Evolutionary conservation across 345 rosid genomes (phyloP), one percentile per base, ranked within the genome.

Genomic region (Gossypium raimondii): DNA sequence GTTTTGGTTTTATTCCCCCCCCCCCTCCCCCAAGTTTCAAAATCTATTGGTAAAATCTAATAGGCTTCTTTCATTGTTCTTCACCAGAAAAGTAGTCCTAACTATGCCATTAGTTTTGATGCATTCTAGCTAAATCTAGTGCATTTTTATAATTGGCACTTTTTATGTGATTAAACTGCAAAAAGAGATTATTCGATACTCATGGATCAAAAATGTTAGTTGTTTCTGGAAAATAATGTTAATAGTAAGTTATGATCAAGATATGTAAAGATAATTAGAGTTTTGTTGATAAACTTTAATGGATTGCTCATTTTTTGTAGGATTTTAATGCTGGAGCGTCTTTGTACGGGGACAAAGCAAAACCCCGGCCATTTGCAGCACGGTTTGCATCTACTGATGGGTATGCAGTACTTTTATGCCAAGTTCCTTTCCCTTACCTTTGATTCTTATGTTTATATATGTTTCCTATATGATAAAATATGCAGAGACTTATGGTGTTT

Each of bases 341-440:
- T 77, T 86, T 94, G 3, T 94, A 92, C 55, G 98, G 98, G 13
- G 98, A 94, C 76, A 94, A 92, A 85, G 99, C 87, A 72, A 92
- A 92, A 81, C 89, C 95, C 2, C 88, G 83, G 80, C 84, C 87
- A 68, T 95, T 89, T 77, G 98, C 91, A 2, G 97, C 99, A 2
- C 89, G 96, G 50, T 94, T 94, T 76, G 90, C 92, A 69, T 79
- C 92, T 82, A 79, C 94, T 73, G 97, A 92, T 80, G 97, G 98
- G 97, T 92, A 89, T 71, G 61, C 34, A 11, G 27, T 53, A 17
- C 20, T 48, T 77, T 76, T 43, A 18, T 18, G n/a, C 47, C 29
- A 18, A 18, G 13, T 43, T 34, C 48, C 13, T 18, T 63, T 63
- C 11, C 12, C 47, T 38, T 61, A 10, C 12, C 9, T 34, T 55